phyloP scores from a whole-genome alignment of 129 eudicot genomes.

The Sambucus nigra region DNA sequence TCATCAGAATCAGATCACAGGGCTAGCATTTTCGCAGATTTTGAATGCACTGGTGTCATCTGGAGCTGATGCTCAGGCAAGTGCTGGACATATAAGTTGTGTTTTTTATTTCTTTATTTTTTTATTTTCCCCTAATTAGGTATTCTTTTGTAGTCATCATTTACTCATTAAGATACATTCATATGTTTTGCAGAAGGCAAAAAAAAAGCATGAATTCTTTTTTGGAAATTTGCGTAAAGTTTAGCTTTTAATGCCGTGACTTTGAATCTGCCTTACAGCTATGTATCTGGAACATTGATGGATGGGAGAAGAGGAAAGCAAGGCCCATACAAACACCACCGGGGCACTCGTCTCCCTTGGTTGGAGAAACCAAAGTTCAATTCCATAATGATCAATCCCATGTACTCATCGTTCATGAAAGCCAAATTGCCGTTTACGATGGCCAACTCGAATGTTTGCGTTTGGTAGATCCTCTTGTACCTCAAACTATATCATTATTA shows the following conservation, averaged over 20 bases:
- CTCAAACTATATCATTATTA: too few species aligned
- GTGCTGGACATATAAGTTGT: too few species aligned
- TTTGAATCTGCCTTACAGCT: too few species aligned
- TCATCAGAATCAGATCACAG: constrained; percentile 78
- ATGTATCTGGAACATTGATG: constrained; percentile 80
- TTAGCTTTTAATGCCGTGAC: too few species aligned
- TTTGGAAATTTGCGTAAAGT: too few species aligned
- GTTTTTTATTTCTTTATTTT: too few species aligned
- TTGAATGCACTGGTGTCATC: constrained; percentile 75
- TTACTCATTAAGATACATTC: not conserved
- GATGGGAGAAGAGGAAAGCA: constrained; percentile 76
- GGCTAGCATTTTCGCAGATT: constrained; percentile 68
- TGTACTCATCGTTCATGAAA: constrained; percentile 71
- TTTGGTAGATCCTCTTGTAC: too few species aligned
- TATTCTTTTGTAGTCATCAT: too few species aligned
- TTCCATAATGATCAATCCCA: constrained; percentile 73
- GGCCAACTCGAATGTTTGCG: constrained; percentile 73
- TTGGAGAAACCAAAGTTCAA: constrained; percentile 88
- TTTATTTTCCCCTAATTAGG: too few species aligned
- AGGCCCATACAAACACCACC: constrained; percentile 70
- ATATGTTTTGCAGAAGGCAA: too few species aligned
- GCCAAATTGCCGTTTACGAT: constrained; percentile 74
- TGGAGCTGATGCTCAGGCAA: constrained; percentile 92
- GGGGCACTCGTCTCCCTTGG: constrained; percentile 48
- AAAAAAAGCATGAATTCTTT: too few species aligned